A percentile compares a stretch with the other conserved stretches of the same genome.
Evolutionary conservation across 345 rosid genomes (phyloP).

Genomic region (Boechera divaricarpa): DNA sequence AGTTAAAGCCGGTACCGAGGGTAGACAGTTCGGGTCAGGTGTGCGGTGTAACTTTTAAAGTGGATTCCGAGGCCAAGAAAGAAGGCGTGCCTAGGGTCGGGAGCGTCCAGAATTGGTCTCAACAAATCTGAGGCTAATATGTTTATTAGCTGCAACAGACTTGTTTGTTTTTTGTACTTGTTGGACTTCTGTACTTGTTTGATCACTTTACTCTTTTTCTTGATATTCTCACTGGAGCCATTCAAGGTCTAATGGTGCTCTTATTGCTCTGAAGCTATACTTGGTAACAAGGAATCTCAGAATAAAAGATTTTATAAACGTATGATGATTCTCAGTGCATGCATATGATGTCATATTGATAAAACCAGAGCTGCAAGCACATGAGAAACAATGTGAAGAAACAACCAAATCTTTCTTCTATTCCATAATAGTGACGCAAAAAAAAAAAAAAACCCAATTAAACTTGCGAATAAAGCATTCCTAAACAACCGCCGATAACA

Average conservation of each 20-base stretch:
- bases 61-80: slow-evolving; percentile 80
- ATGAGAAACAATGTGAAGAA: not conserved
- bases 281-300: slow-evolving; percentile 25
- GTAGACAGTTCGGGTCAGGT: slow-evolving; percentile 91
- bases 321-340: slow-evolving; percentile 24
- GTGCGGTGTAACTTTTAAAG: slow-evolving; percentile 79
- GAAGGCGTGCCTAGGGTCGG: slow-evolving; percentile 84
- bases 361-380: not conserved
- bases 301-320: slow-evolving; percentile 19
- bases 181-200: slow-evolving; percentile 23
- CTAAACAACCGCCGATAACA: not conserved
- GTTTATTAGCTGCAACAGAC: not conserved
- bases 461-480: not conserved
- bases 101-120: slow-evolving; percentile 92
- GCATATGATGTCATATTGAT: not conserved
- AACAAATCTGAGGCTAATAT: slow-evolving; percentile 53
- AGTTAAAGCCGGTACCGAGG: slow-evolving; percentile 89
- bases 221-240: not conserved
- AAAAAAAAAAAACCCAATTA: not conserved
- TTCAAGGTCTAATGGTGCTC: slow-evolving; percentile 20
- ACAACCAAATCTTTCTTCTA: too few relatives aligned
- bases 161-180: slow-evolving; percentile 9
- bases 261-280: slow-evolving; percentile 14
- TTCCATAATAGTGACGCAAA: too few relatives aligned
- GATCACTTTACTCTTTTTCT: not conserved